A percentile compares a stretch with the other conserved stretches of the same genome.
These are phyloP conservation scores for Sphaerulina vaccinii DNA, from an alignment of 2,329 filamentous ascomycete species.

Conservation along the genomic window DNA sequence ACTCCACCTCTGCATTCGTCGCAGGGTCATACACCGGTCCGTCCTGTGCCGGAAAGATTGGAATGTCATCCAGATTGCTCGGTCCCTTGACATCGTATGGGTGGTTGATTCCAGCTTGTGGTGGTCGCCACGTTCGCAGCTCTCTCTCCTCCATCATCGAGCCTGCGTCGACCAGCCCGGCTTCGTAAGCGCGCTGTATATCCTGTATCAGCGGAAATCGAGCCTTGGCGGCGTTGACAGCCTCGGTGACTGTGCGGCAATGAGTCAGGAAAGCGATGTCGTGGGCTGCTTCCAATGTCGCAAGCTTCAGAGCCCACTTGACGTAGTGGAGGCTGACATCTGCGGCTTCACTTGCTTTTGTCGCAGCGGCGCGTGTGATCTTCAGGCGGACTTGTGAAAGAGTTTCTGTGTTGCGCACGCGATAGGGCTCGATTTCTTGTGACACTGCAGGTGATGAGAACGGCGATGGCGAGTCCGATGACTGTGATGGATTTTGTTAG, in stretches of 20 bases:
- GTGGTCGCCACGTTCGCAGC: too few species aligned
- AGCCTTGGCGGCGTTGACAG: conserved; percentile 9
- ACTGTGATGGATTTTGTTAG: background rate
- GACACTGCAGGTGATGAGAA: background rate
- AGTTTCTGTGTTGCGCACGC: background rate
- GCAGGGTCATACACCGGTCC: conserved; percentile 4
- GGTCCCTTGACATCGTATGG: conserved; percentile 2
- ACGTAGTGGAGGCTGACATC: conserved; percentile 15
- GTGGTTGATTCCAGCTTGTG: background rate
- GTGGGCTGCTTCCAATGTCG: conserved; percentile 12
- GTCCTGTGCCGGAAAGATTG: conserved; percentile 4
- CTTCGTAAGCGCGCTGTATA: conserved; percentile 20
- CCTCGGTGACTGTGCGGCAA: conserved; percentile 15
- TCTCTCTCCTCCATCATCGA: too few species aligned
- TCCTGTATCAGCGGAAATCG: conserved; percentile 21
- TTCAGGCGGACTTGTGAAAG: conserved; percentile 3
- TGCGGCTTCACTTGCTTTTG: conserved; percentile 13
- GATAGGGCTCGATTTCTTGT: background rate
- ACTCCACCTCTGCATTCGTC: conserved; percentile 8
- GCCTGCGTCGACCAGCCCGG: too few species aligned
- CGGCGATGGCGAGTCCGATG: too few species aligned
- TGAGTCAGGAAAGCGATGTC: conserved; percentile 17
- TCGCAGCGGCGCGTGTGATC: conserved; percentile 3
- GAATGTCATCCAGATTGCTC: conserved; percentile 9
- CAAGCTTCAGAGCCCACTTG: conserved; percentile 7